Conservation (phyloP, 1,284 basidiomycete species). For the Ceratobasidium theobromae region DNA sequence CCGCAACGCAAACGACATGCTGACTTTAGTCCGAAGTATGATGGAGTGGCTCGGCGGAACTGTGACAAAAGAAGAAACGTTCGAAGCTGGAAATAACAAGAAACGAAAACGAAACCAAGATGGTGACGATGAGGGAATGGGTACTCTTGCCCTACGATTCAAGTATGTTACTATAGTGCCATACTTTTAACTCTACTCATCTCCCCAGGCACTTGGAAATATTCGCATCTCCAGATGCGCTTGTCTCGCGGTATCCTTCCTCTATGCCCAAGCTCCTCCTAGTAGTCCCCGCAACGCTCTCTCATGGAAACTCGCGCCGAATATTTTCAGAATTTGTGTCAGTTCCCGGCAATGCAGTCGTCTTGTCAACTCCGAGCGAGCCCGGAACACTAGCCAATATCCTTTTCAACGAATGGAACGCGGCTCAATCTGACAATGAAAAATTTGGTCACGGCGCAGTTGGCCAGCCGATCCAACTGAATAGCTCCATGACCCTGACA, state of each 20-base stretch:
- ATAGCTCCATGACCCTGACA: slow-evolving; percentile 64
- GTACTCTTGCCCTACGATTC: slow-evolving; percentile 73
- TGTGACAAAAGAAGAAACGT: slow-evolving; percentile 80
- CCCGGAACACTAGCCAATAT: slow-evolving; percentile 76
- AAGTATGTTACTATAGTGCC: slow-evolving; percentile 49
- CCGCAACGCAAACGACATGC: slow-evolving; percentile 88
- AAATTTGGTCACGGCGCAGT: slow-evolving; percentile 89
- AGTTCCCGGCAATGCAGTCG: slow-evolving; percentile 77
- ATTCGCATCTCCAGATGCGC: slow-evolving; percentile 78
- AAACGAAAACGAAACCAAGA: slow-evolving; percentile 64
- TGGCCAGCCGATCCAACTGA: slow-evolving; percentile 78
- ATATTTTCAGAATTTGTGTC: slow-evolving; percentile 85
- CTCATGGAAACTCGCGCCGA: slow-evolving; percentile 86
- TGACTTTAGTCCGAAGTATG: slow-evolving; percentile 93
- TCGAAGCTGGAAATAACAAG: slow-evolving; percentile 43
- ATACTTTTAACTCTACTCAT: neutral
- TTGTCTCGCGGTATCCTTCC: slow-evolving; percentile 80
- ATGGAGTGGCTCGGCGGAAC: slow-evolving; percentile 99
- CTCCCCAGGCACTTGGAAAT: slow-evolving; percentile 78
- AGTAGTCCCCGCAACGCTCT: slow-evolving; percentile 88
- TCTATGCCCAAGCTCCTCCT: slow-evolving; percentile 91
- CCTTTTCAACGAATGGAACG: slow-evolving; percentile 87
- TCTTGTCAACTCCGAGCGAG: slow-evolving; percentile 78
- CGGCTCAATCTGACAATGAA: slow-evolving; percentile 69
- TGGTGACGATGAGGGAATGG: slow-evolving; percentile 72